Percentiles rank a stretch among this genome's conserved stretches.
These are phyloP conservation scores for Plasmodium sp. DNA, from an alignment of 169 alveolate species.

Conservation along the genomic window DNA sequence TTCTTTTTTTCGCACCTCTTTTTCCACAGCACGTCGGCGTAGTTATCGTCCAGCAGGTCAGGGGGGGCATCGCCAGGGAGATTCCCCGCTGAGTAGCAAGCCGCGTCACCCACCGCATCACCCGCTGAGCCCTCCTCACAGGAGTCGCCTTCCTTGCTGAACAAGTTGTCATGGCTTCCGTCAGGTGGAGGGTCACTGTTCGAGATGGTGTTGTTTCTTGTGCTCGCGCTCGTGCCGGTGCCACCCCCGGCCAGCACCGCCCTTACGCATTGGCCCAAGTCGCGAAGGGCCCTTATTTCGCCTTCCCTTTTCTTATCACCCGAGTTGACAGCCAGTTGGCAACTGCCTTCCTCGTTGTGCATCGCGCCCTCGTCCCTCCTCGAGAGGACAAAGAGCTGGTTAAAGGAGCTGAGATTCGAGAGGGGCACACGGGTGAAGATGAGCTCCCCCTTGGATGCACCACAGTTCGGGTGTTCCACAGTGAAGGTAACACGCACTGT, in stretches of 20 bases:
- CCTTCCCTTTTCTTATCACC: conserved; percentile 11
- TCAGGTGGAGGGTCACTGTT: neutral
- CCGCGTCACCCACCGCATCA: neutral
- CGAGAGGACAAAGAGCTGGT: conserved; percentile 31
- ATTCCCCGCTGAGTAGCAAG: neutral
- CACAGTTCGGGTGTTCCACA: neutral
- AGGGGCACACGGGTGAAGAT: neutral
- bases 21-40: conserved; percentile 61
- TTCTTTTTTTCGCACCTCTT: conserved; percentile 59
- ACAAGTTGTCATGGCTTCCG: neutral
- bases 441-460: neutral
- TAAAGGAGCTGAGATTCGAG: conserved; percentile 32
- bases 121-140: neutral
- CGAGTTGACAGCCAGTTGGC: neutral
- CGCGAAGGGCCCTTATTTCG: conserved; percentile 4
- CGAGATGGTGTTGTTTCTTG: too few relatives aligned
- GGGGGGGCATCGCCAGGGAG: neutral
- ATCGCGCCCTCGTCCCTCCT: neutral
- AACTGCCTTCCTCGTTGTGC: neutral
- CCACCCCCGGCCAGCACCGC: neutral
- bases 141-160: neutral
- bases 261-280: conserved; percentile 10
- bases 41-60: conserved; percentile 9
- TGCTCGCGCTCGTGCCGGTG: neutral
- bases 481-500: neutral